A percentile compares a stretch with the other conserved stretches of the same genome.
Conservation (phyloP, 345 rosid genomes). For the Linum lewisii region DNA sequence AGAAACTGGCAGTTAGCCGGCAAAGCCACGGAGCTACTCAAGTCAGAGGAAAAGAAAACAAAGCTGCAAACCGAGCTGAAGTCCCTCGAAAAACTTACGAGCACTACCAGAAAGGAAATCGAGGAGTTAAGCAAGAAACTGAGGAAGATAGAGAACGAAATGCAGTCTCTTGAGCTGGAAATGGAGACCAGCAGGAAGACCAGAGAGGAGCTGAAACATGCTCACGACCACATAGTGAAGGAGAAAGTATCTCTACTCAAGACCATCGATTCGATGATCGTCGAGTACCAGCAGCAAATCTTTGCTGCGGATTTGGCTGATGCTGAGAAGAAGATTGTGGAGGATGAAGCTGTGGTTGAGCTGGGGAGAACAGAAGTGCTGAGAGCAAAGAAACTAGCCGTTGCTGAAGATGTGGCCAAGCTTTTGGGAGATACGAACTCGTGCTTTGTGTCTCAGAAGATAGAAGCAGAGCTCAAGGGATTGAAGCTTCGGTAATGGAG, state of each 20-base stretch:
- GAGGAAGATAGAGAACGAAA: slow-evolving; percentile 32
- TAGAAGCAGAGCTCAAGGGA: slow-evolving; percentile 38
- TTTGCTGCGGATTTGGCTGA: slow-evolving; percentile 43
- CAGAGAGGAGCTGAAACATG: slow-evolving; percentile 36
- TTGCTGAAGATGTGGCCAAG: slow-evolving; percentile 22
- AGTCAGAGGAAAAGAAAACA: slow-evolving; percentile 68
- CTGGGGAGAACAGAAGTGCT: slow-evolving; percentile 31
- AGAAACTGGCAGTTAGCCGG: slow-evolving; percentile 40
- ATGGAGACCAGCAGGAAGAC: slow-evolving; percentile 33
- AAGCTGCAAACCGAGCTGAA: slow-evolving; percentile 57
- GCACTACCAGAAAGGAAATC: slow-evolving; percentile 30
- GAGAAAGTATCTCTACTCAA: slow-evolving; percentile 55
- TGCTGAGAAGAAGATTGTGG: slow-evolving; percentile 36
- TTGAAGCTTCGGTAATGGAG: slow-evolving; percentile 30
- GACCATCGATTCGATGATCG: slow-evolving; percentile 32
- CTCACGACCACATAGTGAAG: slow-evolving; percentile 29
- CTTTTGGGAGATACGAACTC: slow-evolving; percentile 21
- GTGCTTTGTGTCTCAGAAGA: slow-evolving; percentile 24
- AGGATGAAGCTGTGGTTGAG: slow-evolving; percentile 33
- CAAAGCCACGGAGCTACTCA: slow-evolving; percentile 68
- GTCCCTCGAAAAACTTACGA: slow-evolving; percentile 44
- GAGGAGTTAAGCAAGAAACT: slow-evolving; percentile 34
- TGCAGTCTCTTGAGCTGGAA: slow-evolving; percentile 31
- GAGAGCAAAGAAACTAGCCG: slow-evolving; percentile 19
- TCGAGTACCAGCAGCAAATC: slow-evolving; percentile 47